phyloP scores from a whole-genome alignment of 768 basidiomycete genomes.

The Lactarius deliciosus region DNA sequence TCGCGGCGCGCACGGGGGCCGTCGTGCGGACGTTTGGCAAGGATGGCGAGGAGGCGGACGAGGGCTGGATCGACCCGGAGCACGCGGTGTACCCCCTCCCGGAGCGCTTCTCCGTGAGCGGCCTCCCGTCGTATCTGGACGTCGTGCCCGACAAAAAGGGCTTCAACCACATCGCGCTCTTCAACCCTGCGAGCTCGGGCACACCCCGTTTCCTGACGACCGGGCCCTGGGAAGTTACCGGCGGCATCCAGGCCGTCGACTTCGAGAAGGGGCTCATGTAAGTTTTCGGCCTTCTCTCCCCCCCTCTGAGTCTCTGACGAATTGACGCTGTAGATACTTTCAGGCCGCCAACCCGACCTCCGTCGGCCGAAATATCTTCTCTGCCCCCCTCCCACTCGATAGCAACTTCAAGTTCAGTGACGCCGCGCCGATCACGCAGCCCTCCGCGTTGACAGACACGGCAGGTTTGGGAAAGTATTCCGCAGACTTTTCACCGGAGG shows the following conservation, averaged over 20 bases:
- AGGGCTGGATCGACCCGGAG: slow-evolving; percentile 87
- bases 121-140: slow-evolving; percentile 79
- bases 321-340: slow-evolving; percentile 65
- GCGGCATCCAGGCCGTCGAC: slow-evolving; percentile 72
- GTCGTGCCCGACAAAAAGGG: slow-evolving; percentile 80
- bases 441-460: slow-evolving; percentile 54
- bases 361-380: slow-evolving; percentile 80
- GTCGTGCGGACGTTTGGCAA: slow-evolving; percentile 79
- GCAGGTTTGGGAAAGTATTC: slow-evolving; percentile 56
- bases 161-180: slow-evolving; percentile 91
- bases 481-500: slow-evolving; percentile 79
- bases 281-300: slow-evolving; percentile 34
- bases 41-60: slow-evolving; percentile 83
- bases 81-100: slow-evolving; percentile 66
- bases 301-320: neutral
- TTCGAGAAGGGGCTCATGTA: slow-evolving; percentile 66
- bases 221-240: slow-evolving; percentile 89
- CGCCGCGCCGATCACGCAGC: slow-evolving; percentile 36
- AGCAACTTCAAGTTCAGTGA: slow-evolving; percentile 32
- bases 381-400: slow-evolving; percentile 64
- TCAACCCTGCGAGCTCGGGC: slow-evolving; percentile 68
- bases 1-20: slow-evolving; percentile 39
- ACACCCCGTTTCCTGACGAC: slow-evolving; percentile 81
- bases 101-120: slow-evolving; percentile 40
- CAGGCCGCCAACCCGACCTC: slow-evolving; percentile 81